Evolutionary conservation across 306 rosid genomes (phyloP).

Genomic region (Quercus berberidifolia): DNA sequence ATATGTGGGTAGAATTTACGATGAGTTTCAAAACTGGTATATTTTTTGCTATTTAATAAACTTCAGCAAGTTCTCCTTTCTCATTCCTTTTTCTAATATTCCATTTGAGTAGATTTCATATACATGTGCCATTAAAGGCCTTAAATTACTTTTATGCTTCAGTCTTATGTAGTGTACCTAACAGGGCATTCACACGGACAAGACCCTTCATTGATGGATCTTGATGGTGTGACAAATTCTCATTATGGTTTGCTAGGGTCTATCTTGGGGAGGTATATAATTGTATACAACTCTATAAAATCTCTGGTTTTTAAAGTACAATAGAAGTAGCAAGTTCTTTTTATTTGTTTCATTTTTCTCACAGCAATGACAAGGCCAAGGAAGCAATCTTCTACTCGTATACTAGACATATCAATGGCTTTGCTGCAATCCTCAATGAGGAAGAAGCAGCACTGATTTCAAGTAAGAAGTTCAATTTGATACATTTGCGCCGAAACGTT

Average conservation of each 20-base stretch:
- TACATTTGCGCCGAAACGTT: not conserved
- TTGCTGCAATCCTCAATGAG: conserved; percentile 48
- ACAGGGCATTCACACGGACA: conserved; percentile 56
- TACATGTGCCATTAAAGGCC: no score
- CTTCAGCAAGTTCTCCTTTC: no score
- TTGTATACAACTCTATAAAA: not conserved
- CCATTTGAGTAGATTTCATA: no score
- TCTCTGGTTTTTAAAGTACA: not conserved
- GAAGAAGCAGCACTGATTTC: conserved; percentile 36
- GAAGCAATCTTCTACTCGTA: conserved; percentile 50
- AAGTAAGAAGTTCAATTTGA: conserved; percentile 22
- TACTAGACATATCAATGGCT: conserved; percentile 51
- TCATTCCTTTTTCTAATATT: no score
- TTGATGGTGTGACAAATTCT: conserved; percentile 19
- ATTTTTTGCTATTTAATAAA: no score
- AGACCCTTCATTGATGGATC: conserved; percentile 34
- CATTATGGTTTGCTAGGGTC: conserved; percentile 42
- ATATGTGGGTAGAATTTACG: no score
- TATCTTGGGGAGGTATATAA: conserved; percentile 44
- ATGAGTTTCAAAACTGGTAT: no score
- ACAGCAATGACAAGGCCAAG: conserved; percentile 43
- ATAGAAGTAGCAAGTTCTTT: not conserved
- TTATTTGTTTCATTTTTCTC: not conserved
- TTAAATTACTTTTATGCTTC: conserved; percentile 12
- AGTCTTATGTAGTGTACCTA: conserved; percentile 58